Evolutionary conservation across 2,329 filamentous ascomycete species (phyloP).

Genomic region (Aspergillus sp.): DNA sequence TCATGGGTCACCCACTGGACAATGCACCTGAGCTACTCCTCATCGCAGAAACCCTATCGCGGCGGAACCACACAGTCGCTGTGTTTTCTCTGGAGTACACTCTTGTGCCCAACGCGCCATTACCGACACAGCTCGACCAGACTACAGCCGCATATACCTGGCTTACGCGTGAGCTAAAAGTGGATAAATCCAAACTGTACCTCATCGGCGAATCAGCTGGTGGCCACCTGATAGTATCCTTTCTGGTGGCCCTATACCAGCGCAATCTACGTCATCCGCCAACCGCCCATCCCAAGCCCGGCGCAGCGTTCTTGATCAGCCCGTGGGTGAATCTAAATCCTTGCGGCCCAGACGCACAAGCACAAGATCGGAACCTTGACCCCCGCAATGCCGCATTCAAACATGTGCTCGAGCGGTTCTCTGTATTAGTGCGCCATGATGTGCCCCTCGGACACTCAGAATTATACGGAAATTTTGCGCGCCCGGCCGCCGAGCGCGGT

Average conservation of each 20-base stretch:
- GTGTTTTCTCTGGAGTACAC: slow-evolving; percentile 81
- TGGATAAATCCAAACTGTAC: slow-evolving; percentile 16
- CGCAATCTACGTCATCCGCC: neutral
- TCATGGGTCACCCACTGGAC: slow-evolving; percentile 22
- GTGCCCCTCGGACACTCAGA: neutral
- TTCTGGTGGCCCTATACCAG: slow-evolving; percentile 12
- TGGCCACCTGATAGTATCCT: slow-evolving; percentile 18
- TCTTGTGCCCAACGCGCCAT: slow-evolving; percentile 72
- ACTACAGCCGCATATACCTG: slow-evolving; percentile 68
- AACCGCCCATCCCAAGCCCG: slow-evolving; percentile 13
- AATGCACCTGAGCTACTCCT: slow-evolving; percentile 25
- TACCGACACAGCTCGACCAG: slow-evolving; percentile 74
- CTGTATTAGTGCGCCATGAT: slow-evolving; percentile 9
- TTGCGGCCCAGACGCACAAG: slow-evolving; percentile 7
- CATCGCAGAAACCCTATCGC: slow-evolving; percentile 20
- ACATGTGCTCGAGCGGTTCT: slow-evolving; percentile 13
- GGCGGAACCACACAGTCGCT: slow-evolving; percentile 63
- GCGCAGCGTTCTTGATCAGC: slow-evolving; percentile 17
- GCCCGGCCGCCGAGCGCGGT: slow-evolving; percentile 7
- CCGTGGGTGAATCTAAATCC: slow-evolving; percentile 22
- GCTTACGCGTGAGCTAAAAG: slow-evolving; percentile 11
- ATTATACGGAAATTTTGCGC: slow-evolving; percentile 17
- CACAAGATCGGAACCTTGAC: neutral
- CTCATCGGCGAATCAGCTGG: slow-evolving; percentile 21
- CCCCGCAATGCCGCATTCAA: slow-evolving; percentile 15